Evolutionary conservation across 768 basidiomycete genomes (phyloP).

Genomic region (Pleurotus djamor): DNA sequence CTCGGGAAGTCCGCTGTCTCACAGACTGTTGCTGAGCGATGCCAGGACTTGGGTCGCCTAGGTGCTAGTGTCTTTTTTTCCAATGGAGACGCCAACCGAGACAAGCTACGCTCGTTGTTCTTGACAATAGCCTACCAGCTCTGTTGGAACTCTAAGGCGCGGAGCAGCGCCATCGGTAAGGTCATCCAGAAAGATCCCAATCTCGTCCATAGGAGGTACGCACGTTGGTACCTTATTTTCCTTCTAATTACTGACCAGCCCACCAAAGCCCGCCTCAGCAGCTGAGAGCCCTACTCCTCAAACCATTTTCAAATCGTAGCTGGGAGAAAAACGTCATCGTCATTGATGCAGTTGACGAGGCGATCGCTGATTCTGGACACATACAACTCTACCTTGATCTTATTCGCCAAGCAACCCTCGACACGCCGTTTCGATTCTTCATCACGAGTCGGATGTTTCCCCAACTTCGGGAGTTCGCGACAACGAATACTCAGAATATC

Average conservation of each 20-base stretch:
- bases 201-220: neutral
- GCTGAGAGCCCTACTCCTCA: neutral
- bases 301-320: neutral
- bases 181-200: no score
- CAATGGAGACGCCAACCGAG: constrained; percentile 17
- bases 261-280: no score
- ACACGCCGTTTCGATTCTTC: neutral
- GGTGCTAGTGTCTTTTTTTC: constrained; percentile 28
- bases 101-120: constrained; percentile 20
- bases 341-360: neutral
- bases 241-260: no score
- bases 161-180: neutral
- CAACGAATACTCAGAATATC: neutral
- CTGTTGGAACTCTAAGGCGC: neutral
- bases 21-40: constrained; percentile 14
- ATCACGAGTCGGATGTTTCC: neutral
- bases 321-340: neutral
- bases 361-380: no score
- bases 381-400: neutral
- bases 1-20: constrained; percentile 23
- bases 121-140: constrained; percentile 21
- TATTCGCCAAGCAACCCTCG: neutral
- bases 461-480: neutral
- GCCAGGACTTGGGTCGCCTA: constrained; percentile 11
- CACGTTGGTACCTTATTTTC: no score